Evolutionary conservation across 1,139 yeast species (phyloP).

Genomic region (Pichia kudriavzevii): DNA sequence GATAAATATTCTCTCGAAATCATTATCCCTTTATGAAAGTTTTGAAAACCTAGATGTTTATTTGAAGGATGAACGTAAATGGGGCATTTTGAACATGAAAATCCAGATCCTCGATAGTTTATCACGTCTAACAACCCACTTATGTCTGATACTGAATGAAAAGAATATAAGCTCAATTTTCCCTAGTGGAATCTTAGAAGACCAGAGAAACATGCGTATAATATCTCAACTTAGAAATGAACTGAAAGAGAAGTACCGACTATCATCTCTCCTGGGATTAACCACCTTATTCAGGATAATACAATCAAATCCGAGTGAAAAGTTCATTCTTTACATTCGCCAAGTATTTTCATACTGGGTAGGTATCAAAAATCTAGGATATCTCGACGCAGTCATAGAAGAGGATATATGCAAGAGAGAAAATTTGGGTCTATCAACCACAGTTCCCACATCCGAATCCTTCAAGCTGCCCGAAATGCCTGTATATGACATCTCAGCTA

Average conservation of each 20-base stretch:
- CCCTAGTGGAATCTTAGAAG: slow-evolving; percentile 1
- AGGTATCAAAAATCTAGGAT: slow-evolving; percentile 4
- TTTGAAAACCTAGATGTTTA: slow-evolving; percentile 5
- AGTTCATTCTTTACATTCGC: slow-evolving; percentile 8
- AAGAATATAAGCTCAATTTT: too few relatives aligned
- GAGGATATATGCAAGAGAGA: slow-evolving; percentile 1
- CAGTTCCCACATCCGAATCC: not conserved
- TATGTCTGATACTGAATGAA: too few relatives aligned
- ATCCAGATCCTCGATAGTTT: slow-evolving; percentile 7
- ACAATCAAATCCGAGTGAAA: slow-evolving; percentile 2
- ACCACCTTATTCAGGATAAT: slow-evolving; percentile 4
- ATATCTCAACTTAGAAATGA: slow-evolving; percentile 4
- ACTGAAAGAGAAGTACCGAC: not conserved
- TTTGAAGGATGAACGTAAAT: slow-evolving; percentile 7
- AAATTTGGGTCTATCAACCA: not conserved
- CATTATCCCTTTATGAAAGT: slow-evolving; percentile 1
- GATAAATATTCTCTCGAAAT: not conserved
- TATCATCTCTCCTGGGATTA: slow-evolving; percentile 5
- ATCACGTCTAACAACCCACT: too few relatives aligned
- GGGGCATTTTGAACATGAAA: slow-evolving; percentile 8
- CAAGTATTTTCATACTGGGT: slow-evolving; percentile 11
- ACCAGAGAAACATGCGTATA: not conserved
- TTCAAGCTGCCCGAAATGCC: slow-evolving; percentile 2
- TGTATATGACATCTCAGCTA: slow-evolving; percentile 1
- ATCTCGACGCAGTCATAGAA: slow-evolving; percentile 2